Percentiles rank a stretch among this genome's conserved stretches.
phyloP scores from a whole-genome alignment of 1,284 basidiomycete genomes.

The Gomphus sp. region DNA sequence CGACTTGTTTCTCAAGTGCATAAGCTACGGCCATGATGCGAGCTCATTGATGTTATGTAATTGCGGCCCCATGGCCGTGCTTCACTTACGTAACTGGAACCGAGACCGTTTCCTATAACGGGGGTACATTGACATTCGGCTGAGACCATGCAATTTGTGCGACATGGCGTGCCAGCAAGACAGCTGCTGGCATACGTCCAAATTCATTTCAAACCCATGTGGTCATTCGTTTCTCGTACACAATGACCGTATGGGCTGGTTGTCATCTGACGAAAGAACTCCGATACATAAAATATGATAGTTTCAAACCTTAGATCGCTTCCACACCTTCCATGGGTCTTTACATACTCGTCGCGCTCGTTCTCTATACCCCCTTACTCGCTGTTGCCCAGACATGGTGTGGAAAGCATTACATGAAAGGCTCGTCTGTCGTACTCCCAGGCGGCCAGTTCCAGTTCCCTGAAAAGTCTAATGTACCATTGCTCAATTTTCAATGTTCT shows the following conservation, averaged over 20 bases:
- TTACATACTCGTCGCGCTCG: not conserved
- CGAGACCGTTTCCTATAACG: too few species aligned
- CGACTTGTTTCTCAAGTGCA: slow-evolving; percentile 57
- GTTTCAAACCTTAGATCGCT: too few species aligned
- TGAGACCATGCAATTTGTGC: too few species aligned
- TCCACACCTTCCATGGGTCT: not conserved
- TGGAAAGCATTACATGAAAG: slow-evolving; percentile 54
- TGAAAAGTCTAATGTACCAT: slow-evolving; percentile 33
- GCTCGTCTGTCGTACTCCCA: slow-evolving; percentile 41
- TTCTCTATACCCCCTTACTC: not conserved
- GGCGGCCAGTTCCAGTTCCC: slow-evolving; percentile 53
- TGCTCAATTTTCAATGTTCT: slow-evolving; percentile 58
- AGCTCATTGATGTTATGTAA: not conserved
- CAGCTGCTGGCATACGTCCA: not conserved
- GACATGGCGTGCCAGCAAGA: not conserved
- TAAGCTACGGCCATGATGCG: slow-evolving; percentile 27
- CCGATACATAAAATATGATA: not conserved
- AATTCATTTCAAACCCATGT: not conserved
- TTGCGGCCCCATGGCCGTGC: too few species aligned
- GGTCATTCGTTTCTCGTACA: not conserved
- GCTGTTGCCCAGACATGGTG: slow-evolving; percentile 33
- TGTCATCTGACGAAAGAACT: not conserved
- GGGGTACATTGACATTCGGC: too few species aligned
- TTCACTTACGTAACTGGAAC: too few species aligned
- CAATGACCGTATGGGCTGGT: not conserved